Conservation (phyloP, 129 eudicot genomes). For the Lactuca sativa region DNA sequence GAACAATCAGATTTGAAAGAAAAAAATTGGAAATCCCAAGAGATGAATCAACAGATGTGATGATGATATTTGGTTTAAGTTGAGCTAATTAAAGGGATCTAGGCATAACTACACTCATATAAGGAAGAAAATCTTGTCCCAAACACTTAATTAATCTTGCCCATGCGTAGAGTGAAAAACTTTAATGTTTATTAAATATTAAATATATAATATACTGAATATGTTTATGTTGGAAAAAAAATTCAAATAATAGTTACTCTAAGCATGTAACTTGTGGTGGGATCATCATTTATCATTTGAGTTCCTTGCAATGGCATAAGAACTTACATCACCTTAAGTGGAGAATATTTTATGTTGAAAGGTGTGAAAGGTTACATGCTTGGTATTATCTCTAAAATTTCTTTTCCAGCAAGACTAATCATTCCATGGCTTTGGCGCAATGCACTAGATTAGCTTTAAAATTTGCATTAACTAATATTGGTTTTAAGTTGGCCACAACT, state of each 20-base stretch:
- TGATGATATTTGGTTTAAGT: slow-evolving; percentile 93
- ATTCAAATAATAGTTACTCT: slow-evolving; percentile 50
- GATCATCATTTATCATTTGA: slow-evolving; percentile 95
- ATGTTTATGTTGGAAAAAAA: no score
- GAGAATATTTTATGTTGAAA: not conserved
- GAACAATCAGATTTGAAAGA: no score
- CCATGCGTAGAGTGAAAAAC: no score
- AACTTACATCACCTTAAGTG: slow-evolving; percentile 89
- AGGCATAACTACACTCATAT: slow-evolving; percentile 98
- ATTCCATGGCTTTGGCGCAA: slow-evolving; percentile 96
- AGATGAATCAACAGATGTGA: slow-evolving; percentile 94
- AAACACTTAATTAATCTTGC: slow-evolving; percentile 99
- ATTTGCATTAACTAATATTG: slow-evolving; percentile 71
- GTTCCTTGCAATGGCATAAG: slow-evolving; percentile 98
- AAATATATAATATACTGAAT: not conserved
- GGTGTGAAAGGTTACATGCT: slow-evolving; percentile 47
- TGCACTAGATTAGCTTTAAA: slow-evolving; percentile 91
- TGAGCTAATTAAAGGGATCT: slow-evolving; percentile 96
- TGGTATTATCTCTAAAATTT: slow-evolving; percentile 81
- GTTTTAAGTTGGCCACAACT: slow-evolving; percentile 84
- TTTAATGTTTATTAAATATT: not conserved
- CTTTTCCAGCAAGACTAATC: slow-evolving; percentile 91
- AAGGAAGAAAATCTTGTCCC: slow-evolving; percentile 98
- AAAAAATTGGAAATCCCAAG: no score
- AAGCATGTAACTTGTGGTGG: slow-evolving; percentile 97